Conservation (phyloP, 129 eudicot genomes). For the Artemisia argyi region DNA sequence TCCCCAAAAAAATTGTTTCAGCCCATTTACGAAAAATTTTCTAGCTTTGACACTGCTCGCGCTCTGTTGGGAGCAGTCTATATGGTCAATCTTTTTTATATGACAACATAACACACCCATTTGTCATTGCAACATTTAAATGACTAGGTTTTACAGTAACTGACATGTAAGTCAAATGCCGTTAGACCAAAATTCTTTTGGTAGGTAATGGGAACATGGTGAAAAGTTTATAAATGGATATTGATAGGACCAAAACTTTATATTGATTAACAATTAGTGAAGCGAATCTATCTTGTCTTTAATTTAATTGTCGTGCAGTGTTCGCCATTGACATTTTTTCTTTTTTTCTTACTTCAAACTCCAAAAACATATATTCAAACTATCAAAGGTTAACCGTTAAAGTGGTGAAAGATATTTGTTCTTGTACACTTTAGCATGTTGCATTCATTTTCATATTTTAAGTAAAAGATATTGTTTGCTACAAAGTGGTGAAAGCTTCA, state of each 20-base stretch:
- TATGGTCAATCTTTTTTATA: too few species aligned
- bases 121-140: neutral
- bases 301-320: constrained; percentile 6
- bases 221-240: neutral
- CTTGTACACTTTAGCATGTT: neutral
- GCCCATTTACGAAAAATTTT: too few species aligned
- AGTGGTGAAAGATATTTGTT: too few species aligned
- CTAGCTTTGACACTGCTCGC: too few species aligned
- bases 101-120: neutral
- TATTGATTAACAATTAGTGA: neutral
- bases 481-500: neutral
- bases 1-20: too few species aligned
- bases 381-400: neutral
- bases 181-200: neutral
- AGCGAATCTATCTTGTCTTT: constrained; percentile 2
- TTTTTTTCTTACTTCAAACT: constrained; percentile 15
- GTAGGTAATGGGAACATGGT: constrained; percentile 15
- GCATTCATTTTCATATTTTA: neutral
- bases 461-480: neutral
- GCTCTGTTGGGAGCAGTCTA: too few species aligned
- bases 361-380: neutral
- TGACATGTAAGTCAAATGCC: neutral
- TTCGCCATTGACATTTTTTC: constrained; percentile 20
- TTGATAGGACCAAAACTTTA: constrained; percentile 7
- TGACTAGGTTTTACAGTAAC: neutral